Evolutionary conservation across 495 filamentous ascomycete species (phyloP), one percentile per base, ranked within the genome.

Genomic region (Penicillium fimorum): DNA sequence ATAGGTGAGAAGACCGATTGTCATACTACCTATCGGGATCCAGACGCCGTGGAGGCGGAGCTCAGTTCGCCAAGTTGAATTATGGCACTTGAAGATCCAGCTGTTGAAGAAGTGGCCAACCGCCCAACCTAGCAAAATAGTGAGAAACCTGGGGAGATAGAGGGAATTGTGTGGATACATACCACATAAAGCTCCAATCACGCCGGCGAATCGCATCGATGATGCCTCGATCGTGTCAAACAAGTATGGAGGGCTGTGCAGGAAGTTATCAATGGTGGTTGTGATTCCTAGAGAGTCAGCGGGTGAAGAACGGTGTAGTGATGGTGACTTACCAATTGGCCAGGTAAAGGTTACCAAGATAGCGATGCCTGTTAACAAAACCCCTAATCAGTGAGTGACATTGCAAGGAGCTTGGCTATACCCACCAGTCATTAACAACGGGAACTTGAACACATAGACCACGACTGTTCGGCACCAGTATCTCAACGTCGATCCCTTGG

Each of bases 1-100:
- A 35, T 74, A 74, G 2, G 68, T 70, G 15, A 76, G 53, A 0
- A 76, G 61, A 4, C 71, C 72, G 17, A 47, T 52, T 6, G 55
- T 65, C 66, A 73, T 65, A 52, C 65, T 69, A 24, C 55, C 60
- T 20, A 71, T 62, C 1, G 73, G 67, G 20, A 69, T 29, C 66
- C 70, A 76, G 10, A 75, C 62, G n/a, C 71, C 73, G 29, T 72
- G 69, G 0, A 76, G 67, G 1, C 72, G 72, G 18, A 65, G 64
- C 44, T 75, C 73, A 1, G 70, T 63, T 25, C 50, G 44, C 70
- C 70, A 73, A 24, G 47, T 50, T 33, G 37, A 54, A 50, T 66
- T 46, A 48, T 56, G 68, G 47, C 54, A 71, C 46, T 53, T 71
- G 65, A 59, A 71, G 54, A 73, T 65, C 66, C 69, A 69, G 17